These are phyloP conservation scores for Cytospora mali DNA, from an alignment of 2,329 filamentous ascomycete species.

Conservation along the genomic window DNA sequence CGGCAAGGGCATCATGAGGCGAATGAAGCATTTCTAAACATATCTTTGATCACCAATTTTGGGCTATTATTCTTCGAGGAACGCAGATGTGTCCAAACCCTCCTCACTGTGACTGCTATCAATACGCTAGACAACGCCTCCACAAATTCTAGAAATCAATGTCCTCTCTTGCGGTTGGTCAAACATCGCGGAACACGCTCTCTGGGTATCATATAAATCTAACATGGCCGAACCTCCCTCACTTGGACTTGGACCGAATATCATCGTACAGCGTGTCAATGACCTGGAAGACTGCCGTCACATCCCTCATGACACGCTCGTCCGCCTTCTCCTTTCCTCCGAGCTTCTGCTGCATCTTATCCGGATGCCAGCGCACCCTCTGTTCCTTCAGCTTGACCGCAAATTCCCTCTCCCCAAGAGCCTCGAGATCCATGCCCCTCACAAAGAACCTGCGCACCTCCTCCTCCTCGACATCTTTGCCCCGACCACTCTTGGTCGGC, in stretches of 20 bases:
- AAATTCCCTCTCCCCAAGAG: conserved; percentile 49
- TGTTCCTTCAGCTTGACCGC: conserved; percentile 71
- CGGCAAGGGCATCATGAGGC: neutral
- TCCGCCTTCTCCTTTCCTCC: conserved; percentile 73
- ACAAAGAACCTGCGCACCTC: conserved; percentile 72
- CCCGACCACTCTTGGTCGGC: conserved; percentile 68
- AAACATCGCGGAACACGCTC: neutral
- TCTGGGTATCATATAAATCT: neutral
- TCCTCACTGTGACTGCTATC: neutral
- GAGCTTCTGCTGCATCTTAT: conserved; percentile 92
- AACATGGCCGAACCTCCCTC: neutral
- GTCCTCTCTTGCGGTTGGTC: no score
- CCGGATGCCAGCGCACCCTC: conserved; percentile 92
- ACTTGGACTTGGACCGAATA: conserved; percentile 42
- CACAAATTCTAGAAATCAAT: no score
- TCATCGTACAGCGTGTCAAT: conserved; percentile 81
- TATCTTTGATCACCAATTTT: neutral
- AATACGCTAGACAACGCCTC: no score
- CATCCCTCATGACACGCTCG: conserved; percentile 69
- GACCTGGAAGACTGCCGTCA: conserved; percentile 90
- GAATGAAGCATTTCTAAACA: neutral
- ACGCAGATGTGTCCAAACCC: no score
- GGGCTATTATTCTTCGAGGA: no score
- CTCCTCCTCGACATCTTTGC: conserved; percentile 56
- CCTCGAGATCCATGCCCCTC: conserved; percentile 46